Percentiles rank a stretch among this genome's conserved stretches.
These are phyloP conservation scores for Periconia digitata DNA, from an alignment of 2,329 filamentous ascomycete species.

Conservation along the genomic window DNA sequence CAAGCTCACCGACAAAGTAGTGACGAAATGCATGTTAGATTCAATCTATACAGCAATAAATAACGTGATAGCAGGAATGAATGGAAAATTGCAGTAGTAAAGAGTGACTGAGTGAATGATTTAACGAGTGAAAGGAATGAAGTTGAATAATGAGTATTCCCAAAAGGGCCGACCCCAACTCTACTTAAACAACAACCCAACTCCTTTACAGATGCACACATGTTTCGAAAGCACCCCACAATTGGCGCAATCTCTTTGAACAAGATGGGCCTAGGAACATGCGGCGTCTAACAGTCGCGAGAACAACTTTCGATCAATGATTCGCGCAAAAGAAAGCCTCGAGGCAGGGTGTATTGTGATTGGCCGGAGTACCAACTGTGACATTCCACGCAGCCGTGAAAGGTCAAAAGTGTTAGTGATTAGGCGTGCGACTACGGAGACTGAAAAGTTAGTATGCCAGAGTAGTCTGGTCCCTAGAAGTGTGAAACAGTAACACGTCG, in stretches of 20 bases:
- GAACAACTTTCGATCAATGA: neutral
- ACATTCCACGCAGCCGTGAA: neutral
- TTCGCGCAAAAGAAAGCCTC: neutral
- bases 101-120: neutral
- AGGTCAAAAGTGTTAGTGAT: neutral
- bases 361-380: neutral
- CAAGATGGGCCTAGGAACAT: neutral
- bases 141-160: neutral
- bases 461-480: neutral
- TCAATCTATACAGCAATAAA: neutral
- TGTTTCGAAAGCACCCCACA: neutral
- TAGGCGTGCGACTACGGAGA: neutral
- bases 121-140: neutral
- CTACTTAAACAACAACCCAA: neutral
- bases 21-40: slow-evolving; percentile 8
- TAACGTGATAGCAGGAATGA: neutral
- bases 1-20: slow-evolving; percentile 3
- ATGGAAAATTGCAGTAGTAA: neutral
- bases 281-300: neutral
- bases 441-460: neutral
- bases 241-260: neutral
- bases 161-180: neutral
- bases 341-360: neutral
- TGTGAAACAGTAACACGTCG: neutral
- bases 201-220: neutral